Base-by-base conservation (phyloP, 306 rosid genomes). In the Luffa acutangula region DNA sequence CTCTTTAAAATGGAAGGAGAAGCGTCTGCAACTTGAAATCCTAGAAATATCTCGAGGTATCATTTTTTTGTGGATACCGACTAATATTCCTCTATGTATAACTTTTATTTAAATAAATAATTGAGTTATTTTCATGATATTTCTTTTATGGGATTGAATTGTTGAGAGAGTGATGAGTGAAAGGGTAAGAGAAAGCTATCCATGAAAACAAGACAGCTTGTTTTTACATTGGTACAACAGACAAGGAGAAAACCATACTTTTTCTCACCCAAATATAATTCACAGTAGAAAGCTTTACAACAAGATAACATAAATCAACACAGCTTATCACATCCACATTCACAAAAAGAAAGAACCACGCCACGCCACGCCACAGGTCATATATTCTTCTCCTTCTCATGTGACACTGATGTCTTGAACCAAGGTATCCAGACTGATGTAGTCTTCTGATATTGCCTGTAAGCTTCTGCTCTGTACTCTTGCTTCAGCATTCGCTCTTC, bases 341-440 rank as follows among this genome's bases (percentile, higher is more conserved):
- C 45, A 36, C 34, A 63, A 34, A 63, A 12, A 63, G 45, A 63
- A 31, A 34, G 42, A 33, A 13, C 4, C 34, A 58, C 36, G 5
- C 36, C 4, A 58, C 36, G 5, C 36, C 4, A 25, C 31, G 31
- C 31, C 31, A 25, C 31, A 25, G 13, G 14, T 31, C 83, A 92
- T 78, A 82, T 90, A 72, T 83, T 81, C 93, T 95, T 93, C 77
- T 89, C 80, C 86, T 87, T 89, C 31, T 75, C 86, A 42, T 75
- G 89, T 58, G 62, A 60, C 87, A 82, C 41, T 25, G 82, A 87
- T 80, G 86, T 85, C 85, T 82, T 95, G 78, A 89, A 85, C 98
- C 97, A 95, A 81, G 97, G 99, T 46, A 92, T 66, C 97, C 97
- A 90, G 46, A 89, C 93, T 0, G 97, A 95, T 53, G 98, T 95